Evolutionary conservation across 257 asterid genomes (phyloP).

Genomic region (Penstemon eatonii): DNA sequence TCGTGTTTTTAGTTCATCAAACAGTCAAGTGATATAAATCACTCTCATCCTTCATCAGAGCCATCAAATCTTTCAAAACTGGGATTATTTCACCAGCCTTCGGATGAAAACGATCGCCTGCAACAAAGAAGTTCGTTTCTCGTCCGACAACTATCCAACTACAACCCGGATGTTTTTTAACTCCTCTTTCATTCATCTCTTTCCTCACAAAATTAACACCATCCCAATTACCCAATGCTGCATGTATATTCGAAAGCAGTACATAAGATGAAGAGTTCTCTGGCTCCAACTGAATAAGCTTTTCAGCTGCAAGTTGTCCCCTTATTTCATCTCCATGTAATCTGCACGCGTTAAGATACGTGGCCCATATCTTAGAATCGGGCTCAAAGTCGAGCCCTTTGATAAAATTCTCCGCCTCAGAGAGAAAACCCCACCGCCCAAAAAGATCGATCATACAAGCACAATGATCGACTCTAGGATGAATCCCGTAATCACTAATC

Average conservation of each 20-base stretch:
- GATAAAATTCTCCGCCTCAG: constrained; percentile 77
- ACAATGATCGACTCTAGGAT: constrained; percentile 67
- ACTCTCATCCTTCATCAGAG: constrained; percentile 37
- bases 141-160: constrained; percentile 54
- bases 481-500: constrained; percentile 48
- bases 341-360: constrained; percentile 84
- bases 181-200: constrained; percentile 67
- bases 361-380: constrained; percentile 75
- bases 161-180: constrained; percentile 64
- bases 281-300: constrained; percentile 77
- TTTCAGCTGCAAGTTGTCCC: constrained; percentile 76
- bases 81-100: constrained; percentile 32
- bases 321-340: constrained; percentile 79
- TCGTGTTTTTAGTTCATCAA: too few species aligned
- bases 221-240: constrained; percentile 82
- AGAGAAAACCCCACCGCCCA: constrained; percentile 86
- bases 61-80: constrained; percentile 34
- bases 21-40: too few species aligned
- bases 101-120: constrained; percentile 41
- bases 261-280: constrained; percentile 68
- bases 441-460: constrained; percentile 90
- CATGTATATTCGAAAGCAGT: constrained; percentile 77
- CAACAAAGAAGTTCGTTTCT: constrained; percentile 34
- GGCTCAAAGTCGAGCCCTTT: constrained; percentile 53
- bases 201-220: constrained; percentile 61